Conservation (phyloP, 306 rosid genomes). For the Rosa multiflora region DNA sequence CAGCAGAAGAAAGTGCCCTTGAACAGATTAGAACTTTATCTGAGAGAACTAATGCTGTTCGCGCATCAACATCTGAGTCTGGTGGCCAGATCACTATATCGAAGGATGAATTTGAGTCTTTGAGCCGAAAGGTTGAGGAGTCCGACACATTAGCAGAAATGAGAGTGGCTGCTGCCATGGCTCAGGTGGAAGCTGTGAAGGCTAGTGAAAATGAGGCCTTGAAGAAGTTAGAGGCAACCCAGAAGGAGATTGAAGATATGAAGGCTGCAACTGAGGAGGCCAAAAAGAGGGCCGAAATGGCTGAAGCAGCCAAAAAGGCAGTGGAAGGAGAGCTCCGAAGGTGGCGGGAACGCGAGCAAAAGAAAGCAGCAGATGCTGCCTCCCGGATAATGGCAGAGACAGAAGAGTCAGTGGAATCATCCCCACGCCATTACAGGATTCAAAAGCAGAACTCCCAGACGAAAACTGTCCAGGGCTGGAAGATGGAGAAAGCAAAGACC, state of each 20-base stretch:
- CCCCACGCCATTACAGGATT: conserved; percentile 62
- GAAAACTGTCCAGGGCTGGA: conserved; percentile 43
- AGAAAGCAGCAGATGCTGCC: conserved; percentile 89
- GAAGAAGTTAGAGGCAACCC: conserved; percentile 61
- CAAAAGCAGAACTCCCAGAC: conserved; percentile 57
- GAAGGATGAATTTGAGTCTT: conserved; percentile 73
- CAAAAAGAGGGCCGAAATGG: conserved; percentile 80
- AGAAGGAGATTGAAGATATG: conserved; percentile 80
- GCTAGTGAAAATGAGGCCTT: conserved; percentile 88
- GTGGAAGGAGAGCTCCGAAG: conserved; percentile 87
- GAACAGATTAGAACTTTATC: conserved; percentile 71
- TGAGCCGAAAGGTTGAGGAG: conserved; percentile 85
- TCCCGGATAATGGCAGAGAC: conserved; percentile 77
- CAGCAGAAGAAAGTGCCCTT: conserved; percentile 74
- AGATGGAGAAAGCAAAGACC: conserved; percentile 62
- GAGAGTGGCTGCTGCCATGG: conserved; percentile 95
- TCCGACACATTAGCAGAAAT: conserved; percentile 79
- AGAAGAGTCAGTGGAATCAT: conserved; percentile 52
- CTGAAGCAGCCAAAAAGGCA: conserved; percentile 91
- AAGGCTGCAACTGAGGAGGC: conserved; percentile 71
- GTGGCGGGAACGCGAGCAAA: conserved; percentile 93
- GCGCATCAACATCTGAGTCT: conserved; percentile 86
- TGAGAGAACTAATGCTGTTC: conserved; percentile 75
- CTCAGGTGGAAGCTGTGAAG: conserved; percentile 98
- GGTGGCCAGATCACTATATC: conserved; percentile 78